phyloP scores from a whole-genome alignment of 768 basidiomycete genomes.

The Tulasnella sp. region DNA sequence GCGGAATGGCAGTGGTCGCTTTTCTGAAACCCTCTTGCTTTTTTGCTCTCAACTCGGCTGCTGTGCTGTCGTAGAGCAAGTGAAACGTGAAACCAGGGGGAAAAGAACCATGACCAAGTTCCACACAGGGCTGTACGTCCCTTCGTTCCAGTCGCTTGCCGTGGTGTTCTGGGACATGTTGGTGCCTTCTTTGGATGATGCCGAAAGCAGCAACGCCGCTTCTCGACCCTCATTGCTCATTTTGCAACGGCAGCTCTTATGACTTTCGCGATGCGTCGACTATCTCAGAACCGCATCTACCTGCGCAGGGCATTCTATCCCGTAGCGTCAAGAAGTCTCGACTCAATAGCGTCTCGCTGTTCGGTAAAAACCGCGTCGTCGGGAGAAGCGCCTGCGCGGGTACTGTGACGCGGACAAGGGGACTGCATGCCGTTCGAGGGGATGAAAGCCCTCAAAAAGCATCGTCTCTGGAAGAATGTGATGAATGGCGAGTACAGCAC shows the following conservation, averaged over 20 bases:
- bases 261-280: too few species aligned
- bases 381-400: too few species aligned
- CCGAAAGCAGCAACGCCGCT: not conserved
- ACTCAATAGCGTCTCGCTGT: too few species aligned
- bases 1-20: too few species aligned
- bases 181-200: not conserved
- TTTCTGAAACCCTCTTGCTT: too few species aligned
- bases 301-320: not conserved
- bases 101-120: not conserved
- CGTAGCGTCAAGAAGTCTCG: not conserved
- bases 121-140: not conserved
- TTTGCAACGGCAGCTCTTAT: too few species aligned
- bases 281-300: too few species aligned
- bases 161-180: not conserved
- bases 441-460: not conserved
- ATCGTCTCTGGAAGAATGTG: not conserved
- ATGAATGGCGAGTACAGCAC: not conserved
- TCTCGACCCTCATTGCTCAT: too few species aligned
- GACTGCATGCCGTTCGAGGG: not conserved
- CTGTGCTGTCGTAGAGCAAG: too few species aligned
- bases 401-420: not conserved
- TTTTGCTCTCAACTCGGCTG: too few species aligned
- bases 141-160: not conserved
- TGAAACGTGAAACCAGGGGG: not conserved
- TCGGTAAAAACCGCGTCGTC: too few species aligned